These are phyloP conservation scores for Xerocomus spinulosus DNA, from an alignment of 768 basidiomycete genomes.

Conservation along the genomic window DNA sequence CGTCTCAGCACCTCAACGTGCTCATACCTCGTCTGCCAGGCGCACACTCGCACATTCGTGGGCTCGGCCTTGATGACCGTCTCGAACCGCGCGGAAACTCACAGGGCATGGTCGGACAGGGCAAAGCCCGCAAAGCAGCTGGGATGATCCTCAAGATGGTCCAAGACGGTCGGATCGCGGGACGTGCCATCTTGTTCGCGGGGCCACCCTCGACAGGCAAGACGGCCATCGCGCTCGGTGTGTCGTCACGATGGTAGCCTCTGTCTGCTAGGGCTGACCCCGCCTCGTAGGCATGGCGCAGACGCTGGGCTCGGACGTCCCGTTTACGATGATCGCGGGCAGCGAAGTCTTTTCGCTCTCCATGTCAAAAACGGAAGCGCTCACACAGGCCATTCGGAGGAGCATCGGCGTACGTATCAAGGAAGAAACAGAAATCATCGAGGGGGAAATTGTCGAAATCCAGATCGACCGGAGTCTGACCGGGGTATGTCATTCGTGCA, in stretches of 20 bases:
- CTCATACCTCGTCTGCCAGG: conserved; percentile 39
- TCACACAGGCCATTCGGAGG: conserved; percentile 93
- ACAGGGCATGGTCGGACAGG: conserved; percentile 98
- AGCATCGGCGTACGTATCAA: conserved; percentile 97
- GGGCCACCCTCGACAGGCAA: conserved; percentile 97
- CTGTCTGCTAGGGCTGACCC: background rate
- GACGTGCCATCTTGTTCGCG: conserved; percentile 93
- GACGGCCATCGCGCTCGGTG: conserved; percentile 96
- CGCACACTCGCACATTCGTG: conserved; percentile 92
- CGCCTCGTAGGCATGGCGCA: conserved; percentile 81
- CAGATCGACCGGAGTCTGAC: conserved; percentile 97
- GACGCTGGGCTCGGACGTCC: conserved; percentile 88
- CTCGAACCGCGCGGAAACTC: conserved; percentile 85
- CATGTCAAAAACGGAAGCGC: conserved; percentile 97
- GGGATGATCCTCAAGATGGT: conserved; percentile 99
- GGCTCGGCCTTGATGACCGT: conserved; percentile 87
- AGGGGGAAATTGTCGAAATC: conserved; percentile 98
- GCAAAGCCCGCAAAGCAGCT: conserved; percentile 92
- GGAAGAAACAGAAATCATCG: conserved; percentile 95
- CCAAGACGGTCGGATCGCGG: conserved; percentile 92
- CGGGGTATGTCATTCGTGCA: conserved; percentile 53
- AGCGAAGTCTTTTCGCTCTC: conserved; percentile 98
- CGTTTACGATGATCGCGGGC: conserved; percentile 96
- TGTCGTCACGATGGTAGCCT: conserved; percentile 5
- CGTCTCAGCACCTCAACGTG: background rate